A percentile compares a stretch with the other conserved stretches of the same genome.
Conservation (phyloP, 2,329 filamentous ascomycete genomes). For the Colletotrichum nymphaeae region DNA sequence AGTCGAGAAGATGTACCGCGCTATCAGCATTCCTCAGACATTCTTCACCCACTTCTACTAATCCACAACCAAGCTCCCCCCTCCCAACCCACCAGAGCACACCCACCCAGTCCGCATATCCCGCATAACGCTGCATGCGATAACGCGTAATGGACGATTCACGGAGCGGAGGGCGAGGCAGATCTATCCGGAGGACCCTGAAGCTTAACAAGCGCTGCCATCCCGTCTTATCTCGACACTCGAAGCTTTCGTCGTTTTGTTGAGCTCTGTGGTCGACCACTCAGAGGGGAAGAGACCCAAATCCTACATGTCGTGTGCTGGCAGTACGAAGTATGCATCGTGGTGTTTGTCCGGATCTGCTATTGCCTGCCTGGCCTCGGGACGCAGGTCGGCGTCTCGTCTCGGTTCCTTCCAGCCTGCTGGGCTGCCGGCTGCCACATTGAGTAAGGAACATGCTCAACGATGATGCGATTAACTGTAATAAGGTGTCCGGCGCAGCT, state of each 20-base stretch:
- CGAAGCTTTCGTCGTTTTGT: constrained; percentile 28
- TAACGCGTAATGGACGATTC: constrained; percentile 32
- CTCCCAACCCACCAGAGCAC: constrained; percentile 22
- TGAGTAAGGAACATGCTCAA: constrained; percentile 20
- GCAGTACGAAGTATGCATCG: not conserved
- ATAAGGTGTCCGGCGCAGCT: constrained; percentile 5
- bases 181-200: constrained; percentile 35
- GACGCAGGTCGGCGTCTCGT: constrained; percentile 5
- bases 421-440: constrained; percentile 12
- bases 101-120: constrained; percentile 32
- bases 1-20: constrained; percentile 17
- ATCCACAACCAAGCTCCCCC: constrained; percentile 19
- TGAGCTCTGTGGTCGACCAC: not conserved
- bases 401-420: constrained; percentile 1
- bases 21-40: constrained; percentile 25
- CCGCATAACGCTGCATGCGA: constrained; percentile 35
- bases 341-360: not conserved
- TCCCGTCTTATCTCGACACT: constrained; percentile 35
- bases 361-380: not conserved
- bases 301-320: constrained; percentile 4
- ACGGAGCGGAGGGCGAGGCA: constrained; percentile 28
- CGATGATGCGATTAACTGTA: constrained; percentile 27
- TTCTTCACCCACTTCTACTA: constrained; percentile 26
- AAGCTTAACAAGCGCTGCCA: constrained; percentile 34
- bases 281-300: not conserved